Evolutionary conservation across 371 early-diverging fungal species (phyloP).

Genomic region (Chytridiales sp.): DNA sequence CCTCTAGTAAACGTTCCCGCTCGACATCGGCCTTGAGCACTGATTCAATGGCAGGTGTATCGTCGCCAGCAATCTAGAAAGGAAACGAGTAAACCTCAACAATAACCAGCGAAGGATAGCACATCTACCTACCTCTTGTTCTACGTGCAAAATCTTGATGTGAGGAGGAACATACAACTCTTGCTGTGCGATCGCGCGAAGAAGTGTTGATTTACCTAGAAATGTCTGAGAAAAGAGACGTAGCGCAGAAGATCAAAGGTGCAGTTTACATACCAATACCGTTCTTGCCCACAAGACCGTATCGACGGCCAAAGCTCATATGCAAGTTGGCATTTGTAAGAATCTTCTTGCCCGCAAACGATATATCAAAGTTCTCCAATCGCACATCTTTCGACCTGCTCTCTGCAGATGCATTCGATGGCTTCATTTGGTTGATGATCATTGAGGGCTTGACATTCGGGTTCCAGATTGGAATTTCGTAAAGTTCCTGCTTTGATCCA

Average conservation of each 20-base stretch:
- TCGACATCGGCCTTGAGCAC: conserved; percentile 94
- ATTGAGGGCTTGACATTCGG: conserved; percentile 55
- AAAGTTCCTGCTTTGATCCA: conserved; percentile 72
- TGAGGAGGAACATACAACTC: conserved; percentile 84
- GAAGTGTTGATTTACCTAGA: conserved; percentile 97
- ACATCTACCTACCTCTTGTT: conserved; percentile 80
- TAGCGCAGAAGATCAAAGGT: too few species aligned
- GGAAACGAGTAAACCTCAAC: neutral
- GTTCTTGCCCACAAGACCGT: conserved; percentile 98
- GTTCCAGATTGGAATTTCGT: conserved; percentile 61
- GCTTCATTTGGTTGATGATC: conserved; percentile 61
- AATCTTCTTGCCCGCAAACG: conserved; percentile 92
- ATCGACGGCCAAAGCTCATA: conserved; percentile 86
- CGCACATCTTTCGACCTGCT: conserved; percentile 92
- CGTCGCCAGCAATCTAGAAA: conserved; percentile 80
- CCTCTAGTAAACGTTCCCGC: conserved; percentile 84
- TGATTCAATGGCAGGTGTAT: conserved; percentile 81
- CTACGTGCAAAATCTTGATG: conserved; percentile 84
- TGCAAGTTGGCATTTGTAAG: conserved; percentile 82
- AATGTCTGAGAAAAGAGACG: too few species aligned
- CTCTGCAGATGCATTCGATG: conserved; percentile 56
- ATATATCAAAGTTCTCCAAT: conserved; percentile 93
- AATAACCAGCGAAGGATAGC: conserved; percentile 21
- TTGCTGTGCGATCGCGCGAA: conserved; percentile 81
- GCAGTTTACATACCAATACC: too few species aligned